These are phyloP conservation scores for Chenopodium formosanum DNA, from an alignment of 148 eudicot genomes.

Conservation along the genomic window DNA sequence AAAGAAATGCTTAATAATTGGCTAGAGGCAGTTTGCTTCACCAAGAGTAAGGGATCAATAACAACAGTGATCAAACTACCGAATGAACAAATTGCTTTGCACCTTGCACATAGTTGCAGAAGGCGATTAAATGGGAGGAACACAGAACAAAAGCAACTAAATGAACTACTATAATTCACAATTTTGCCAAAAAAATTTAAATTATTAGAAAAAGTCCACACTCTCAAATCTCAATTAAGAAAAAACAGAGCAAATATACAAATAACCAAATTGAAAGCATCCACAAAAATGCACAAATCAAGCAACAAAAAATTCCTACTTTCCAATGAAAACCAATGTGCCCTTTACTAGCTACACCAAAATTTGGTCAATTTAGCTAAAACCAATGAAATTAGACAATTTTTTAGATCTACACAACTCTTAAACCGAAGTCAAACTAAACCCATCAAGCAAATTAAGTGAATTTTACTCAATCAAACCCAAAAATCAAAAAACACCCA, in stretches of 20 bases:
- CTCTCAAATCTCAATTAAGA: background rate
- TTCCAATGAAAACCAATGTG: background rate
- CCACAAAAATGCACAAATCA: background rate
- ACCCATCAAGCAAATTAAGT: slow-evolving; percentile 18
- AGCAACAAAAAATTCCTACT: background rate
- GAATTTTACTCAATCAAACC: slow-evolving; percentile 3
- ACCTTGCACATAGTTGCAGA: background rate
- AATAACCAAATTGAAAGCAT: background rate
- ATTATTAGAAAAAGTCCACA: background rate
- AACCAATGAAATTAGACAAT: background rate
- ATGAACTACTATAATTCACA: background rate
- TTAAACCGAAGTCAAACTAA: background rate
- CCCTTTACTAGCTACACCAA: slow-evolving; percentile 1
- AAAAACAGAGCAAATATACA: slow-evolving; percentile 3
- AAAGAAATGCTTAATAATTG: too few species aligned
- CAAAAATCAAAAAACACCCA: background rate
- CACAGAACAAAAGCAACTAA: background rate
- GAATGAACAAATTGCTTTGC: background rate
- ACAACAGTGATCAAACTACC: background rate
- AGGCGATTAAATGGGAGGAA: background rate
- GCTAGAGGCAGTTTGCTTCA: background rate
- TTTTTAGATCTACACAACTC: slow-evolving; percentile 24
- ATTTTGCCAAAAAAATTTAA: background rate
- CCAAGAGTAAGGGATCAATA: background rate
- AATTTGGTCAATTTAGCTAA: background rate